phyloP scores from a whole-genome alignment of 345 rosid species.

The Turnera subulata region DNA sequence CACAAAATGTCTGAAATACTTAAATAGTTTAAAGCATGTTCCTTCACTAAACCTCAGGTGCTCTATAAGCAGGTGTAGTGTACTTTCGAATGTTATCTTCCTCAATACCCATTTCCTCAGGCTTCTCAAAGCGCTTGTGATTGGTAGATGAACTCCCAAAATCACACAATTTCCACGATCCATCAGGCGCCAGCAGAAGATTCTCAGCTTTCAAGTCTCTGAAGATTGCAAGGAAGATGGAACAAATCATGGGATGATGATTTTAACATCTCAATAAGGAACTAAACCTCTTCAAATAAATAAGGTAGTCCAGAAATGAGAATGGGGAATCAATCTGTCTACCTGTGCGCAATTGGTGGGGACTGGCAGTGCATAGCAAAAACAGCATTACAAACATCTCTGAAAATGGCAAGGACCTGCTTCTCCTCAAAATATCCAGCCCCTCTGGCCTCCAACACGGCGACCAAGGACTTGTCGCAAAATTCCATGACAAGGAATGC shows the following conservation, averaged over 20 bases:
- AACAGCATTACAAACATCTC: constrained; percentile 92
- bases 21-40: constrained; percentile 16
- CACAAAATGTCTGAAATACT: constrained; percentile 23
- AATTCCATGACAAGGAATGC: constrained; percentile 90
- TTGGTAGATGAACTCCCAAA: constrained; percentile 91
- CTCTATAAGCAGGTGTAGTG: constrained; percentile 96
- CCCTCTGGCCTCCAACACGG: constrained; percentile 77
- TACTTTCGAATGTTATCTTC: constrained; percentile 95
- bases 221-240: constrained; percentile 17
- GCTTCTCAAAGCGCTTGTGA: constrained; percentile 88
- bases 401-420: constrained; percentile 65
- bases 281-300: not conserved
- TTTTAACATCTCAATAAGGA: not conserved
- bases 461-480: constrained; percentile 85
- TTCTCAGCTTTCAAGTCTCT: constrained; percentile 99
- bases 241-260: not conserved
- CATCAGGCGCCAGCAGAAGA: constrained; percentile 72
- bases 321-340: not conserved
- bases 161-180: constrained; percentile 88
- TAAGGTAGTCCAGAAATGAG: not conserved
- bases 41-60: constrained; percentile 77
- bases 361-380: constrained; percentile 92
- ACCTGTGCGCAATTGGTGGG: constrained; percentile 96
- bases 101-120: constrained; percentile 98
- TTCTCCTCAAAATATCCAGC: constrained; percentile 81